Conservation (phyloP, 108 stramenopile species). For the Chaetoceros muelleri region DNA sequence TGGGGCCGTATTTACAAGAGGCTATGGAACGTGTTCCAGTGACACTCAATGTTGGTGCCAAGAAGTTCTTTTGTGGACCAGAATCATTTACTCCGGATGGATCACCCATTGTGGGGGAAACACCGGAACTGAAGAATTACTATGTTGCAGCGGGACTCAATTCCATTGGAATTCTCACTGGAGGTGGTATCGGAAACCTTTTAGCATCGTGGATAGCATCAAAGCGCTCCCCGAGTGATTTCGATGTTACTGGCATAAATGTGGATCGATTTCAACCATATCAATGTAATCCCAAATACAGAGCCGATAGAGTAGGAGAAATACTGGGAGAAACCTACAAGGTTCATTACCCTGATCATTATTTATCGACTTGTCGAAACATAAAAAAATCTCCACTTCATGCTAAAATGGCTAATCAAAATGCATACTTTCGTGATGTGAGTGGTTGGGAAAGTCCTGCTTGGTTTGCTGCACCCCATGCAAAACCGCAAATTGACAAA, state of each 20-base stretch:
- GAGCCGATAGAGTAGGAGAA: constrained; percentile 38
- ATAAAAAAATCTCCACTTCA: constrained; percentile 43
- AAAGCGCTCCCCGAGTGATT: constrained; percentile 28
- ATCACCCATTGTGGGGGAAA: constrained; percentile 42
- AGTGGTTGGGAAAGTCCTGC: constrained; percentile 61
- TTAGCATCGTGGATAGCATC: constrained; percentile 44
- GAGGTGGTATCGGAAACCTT: constrained; percentile 45
- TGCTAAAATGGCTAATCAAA: constrained; percentile 18
- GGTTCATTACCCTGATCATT: constrained; percentile 52
- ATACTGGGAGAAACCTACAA: constrained; percentile 53
- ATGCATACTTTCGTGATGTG: constrained; percentile 46
- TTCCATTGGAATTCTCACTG: constrained; percentile 65
- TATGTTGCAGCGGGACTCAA: constrained; percentile 72
- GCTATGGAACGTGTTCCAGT: constrained; percentile 55
- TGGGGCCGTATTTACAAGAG: constrained; percentile 56
- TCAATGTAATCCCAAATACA: constrained; percentile 40
- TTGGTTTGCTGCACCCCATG: constrained; percentile 28
- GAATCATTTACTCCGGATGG: constrained; percentile 66
- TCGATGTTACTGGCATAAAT: constrained; percentile 50
- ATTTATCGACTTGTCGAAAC: constrained; percentile 32
- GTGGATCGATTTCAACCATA: constrained; percentile 45
- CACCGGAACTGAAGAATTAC: constrained; percentile 42
- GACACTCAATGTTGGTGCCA: constrained; percentile 36
- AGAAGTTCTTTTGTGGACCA: constrained; percentile 75
- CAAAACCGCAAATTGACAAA: not conserved